Evolutionary conservation across 305 asterid genomes (phyloP), one percentile per base, ranked within the genome.

Genomic region (Plantago rigida): DNA sequence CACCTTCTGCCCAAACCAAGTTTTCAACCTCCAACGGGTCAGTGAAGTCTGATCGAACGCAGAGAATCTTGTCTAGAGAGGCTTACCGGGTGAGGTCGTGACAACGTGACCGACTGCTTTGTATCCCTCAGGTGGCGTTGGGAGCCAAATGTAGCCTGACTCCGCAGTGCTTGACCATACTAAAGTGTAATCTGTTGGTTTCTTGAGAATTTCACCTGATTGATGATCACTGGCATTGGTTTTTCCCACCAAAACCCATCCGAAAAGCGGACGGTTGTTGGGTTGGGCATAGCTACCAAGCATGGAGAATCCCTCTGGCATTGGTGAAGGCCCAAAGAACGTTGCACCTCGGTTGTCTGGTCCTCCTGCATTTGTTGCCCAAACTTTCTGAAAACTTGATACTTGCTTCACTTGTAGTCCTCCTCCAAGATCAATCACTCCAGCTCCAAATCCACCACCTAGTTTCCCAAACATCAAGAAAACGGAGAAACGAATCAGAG

Each of bases 231-330:
- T 17, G 1, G 82, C 62, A 52, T 72, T 24, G 9, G 74, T 56
- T 73, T 78, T 75, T 47, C 78, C 96, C 13, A 77, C 90, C 70
- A 90, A 73, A 63, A 79, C 69, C 84, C 84, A 78, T 36, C 96
- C 95, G 45, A 77, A 87, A 5, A 82, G 73, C 0, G 84, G 91
- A n/a, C 66, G 76, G 67, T 81, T 77, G 70, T 86, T 91, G n/a
- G 94, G 78, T 63, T 91, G 98, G 9, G 86, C 79, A 41, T 80
- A 86, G 79, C 71, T 71, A 3, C 94, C 94, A 56, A 91, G 87
- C 94, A 91, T 76, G 56, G 84, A 86, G 58, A 74, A 91, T 49
- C 93, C 95, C 48, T 82, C 88, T 0, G 96, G 98, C 12, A 91
- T 71, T 1, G 75, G 19, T 2, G 87, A 68, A 1, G 98, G 96